phyloP scores from a whole-genome alignment of 495 filamentous ascomycete species.

The Diplogelasinospora grovesii region DNA sequence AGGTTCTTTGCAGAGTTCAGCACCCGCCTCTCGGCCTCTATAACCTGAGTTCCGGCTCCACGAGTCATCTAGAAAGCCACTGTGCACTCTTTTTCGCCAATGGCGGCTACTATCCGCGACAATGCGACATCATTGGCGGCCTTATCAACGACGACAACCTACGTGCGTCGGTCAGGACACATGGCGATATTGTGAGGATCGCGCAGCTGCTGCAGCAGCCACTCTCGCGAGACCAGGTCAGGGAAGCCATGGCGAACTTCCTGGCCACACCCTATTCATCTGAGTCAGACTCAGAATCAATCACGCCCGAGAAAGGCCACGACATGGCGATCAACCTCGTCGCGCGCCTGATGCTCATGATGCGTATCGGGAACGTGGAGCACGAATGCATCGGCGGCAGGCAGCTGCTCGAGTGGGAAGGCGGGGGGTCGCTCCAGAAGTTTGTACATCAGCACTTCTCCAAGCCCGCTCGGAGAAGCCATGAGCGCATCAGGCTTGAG shows the following conservation, averaged over 20 bases:
- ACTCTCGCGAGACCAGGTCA: background rate
- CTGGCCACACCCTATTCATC: too few relatives aligned
- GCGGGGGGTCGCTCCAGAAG: background rate
- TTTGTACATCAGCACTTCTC: background rate
- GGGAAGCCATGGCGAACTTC: background rate
- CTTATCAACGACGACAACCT: background rate
- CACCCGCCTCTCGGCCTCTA: too few relatives aligned
- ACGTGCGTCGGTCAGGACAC: background rate
- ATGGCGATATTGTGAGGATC: background rate
- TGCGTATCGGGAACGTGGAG: background rate
- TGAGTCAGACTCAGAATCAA: background rate
- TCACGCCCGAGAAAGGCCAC: background rate
- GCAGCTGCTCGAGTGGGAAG: background rate
- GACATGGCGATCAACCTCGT: background rate
- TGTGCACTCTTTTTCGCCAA: too few relatives aligned
- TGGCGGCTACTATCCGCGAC: background rate
- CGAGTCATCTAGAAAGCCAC: too few relatives aligned
- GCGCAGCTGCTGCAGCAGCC: background rate
- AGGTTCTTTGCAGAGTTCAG: too few relatives aligned
- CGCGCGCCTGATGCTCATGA: slow-evolving; percentile 1
- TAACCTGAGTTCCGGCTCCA: too few relatives aligned
- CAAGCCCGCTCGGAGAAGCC: background rate
- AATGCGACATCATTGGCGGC: slow-evolving; percentile 1
- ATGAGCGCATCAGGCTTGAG: background rate
- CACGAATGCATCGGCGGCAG: background rate